phyloP scores from a whole-genome alignment of 2,329 filamentous ascomycete species.

The Talaromyces sp. region DNA sequence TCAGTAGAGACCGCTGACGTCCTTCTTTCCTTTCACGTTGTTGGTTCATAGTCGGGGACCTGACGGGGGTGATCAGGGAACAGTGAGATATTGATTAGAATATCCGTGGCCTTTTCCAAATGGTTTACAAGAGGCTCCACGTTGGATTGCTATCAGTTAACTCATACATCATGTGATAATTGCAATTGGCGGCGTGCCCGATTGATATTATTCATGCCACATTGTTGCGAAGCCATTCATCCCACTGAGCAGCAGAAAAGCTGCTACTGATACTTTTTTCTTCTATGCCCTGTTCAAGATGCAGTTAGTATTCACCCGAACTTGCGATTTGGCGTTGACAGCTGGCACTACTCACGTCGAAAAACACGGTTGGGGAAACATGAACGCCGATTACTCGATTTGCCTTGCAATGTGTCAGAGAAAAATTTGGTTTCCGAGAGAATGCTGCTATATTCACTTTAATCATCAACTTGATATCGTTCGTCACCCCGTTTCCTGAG shows the following conservation, averaged over 20 bases:
- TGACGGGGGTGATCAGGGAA: background rate
- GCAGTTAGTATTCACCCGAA: conserved; percentile 16
- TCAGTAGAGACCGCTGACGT: conserved; percentile 19
- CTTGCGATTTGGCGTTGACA: background rate
- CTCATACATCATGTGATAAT: background rate
- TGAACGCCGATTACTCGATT: conserved; percentile 75
- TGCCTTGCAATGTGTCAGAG: conserved; percentile 29
- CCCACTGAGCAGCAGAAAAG: conserved; percentile 77
- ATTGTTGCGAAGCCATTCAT: conserved; percentile 70
- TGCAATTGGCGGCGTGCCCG: background rate
- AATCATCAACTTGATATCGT: conserved; percentile 76
- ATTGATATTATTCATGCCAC: conserved; percentile 39
- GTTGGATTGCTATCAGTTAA: background rate
- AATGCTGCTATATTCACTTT: conserved; percentile 50
- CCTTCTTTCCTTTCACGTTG: conserved; percentile 12
- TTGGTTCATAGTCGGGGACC: conserved; percentile 6
- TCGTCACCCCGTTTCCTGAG: conserved; percentile 71
- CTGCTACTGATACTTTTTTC: conserved; percentile 71
- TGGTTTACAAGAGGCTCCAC: background rate
- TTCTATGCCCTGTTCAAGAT: conserved; percentile 53
- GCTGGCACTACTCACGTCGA: conserved; percentile 53
- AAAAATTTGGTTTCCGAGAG: background rate
- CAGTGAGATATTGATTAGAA: background rate
- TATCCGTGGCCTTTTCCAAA: background rate
- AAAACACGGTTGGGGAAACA: conserved; percentile 84